Percentiles rank a stretch among this genome's conserved stretches.
Conservation (phyloP, 257 asterid species). For the Thymus quinquecostatus region DNA sequence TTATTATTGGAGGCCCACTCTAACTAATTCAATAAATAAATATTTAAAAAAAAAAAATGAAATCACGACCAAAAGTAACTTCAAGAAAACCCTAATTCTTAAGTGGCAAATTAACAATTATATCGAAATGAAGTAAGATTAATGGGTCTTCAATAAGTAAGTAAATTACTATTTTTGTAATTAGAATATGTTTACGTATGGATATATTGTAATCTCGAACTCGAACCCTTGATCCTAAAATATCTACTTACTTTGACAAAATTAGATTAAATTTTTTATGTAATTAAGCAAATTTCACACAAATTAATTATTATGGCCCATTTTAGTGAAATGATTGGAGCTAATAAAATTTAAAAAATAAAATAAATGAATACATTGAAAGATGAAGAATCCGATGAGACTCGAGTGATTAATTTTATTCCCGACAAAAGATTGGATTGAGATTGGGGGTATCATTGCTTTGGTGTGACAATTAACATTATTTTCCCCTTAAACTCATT, state of each 20-base stretch:
- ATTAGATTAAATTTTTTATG: no score
- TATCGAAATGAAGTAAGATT: no score
- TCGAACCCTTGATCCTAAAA: no score
- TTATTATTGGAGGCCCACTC: slow-evolving; percentile 23
- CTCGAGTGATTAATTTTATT: slow-evolving; percentile 14
- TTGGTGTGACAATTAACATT: not conserved
- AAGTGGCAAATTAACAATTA: no score
- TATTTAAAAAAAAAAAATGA: no score
- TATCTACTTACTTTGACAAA: no score
- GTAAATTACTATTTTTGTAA: no score
- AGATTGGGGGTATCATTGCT: slow-evolving; percentile 20
- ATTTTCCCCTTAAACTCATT: not conserved
- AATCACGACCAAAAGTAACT: no score
- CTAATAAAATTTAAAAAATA: not conserved
- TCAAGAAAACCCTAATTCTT: no score
- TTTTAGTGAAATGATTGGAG: slow-evolving; percentile 14
- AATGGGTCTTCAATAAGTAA: no score
- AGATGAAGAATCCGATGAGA: slow-evolving; percentile 33
- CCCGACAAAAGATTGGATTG: slow-evolving; percentile 19
- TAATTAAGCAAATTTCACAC: not conserved
- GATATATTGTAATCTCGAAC: no score
- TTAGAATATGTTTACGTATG: no score
- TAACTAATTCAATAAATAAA: not conserved
- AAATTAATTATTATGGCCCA: slow-evolving; percentile 9
- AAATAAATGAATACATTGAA: not conserved